A percentile compares a stretch with the other conserved stretches of the same genome.
phyloP scores from a whole-genome alignment of 2,329 filamentous ascomycete genomes.

The Gnomoniopsis smithogilvyi region DNA sequence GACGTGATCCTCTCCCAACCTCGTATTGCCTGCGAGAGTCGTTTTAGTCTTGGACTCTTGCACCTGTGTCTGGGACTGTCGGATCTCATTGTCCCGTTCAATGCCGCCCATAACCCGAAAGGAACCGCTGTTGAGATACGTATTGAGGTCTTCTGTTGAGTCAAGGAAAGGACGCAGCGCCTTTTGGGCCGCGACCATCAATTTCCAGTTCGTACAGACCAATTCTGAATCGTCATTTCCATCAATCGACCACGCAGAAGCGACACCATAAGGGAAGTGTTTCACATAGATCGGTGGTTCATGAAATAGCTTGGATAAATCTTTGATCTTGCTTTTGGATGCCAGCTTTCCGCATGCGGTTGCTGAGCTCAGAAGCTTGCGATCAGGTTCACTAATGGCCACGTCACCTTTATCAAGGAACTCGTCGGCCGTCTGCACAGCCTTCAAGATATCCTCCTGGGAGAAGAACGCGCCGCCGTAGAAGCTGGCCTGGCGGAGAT shows the following conservation, averaged over 20 bases:
- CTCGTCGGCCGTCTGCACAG: slow-evolving; percentile 61
- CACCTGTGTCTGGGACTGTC: slow-evolving; percentile 9
- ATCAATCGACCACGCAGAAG: slow-evolving; percentile 65
- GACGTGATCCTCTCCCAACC: slow-evolving; percentile 34
- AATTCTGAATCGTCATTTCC: slow-evolving; percentile 47
- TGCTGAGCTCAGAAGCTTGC: slow-evolving; percentile 56
- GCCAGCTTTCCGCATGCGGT: slow-evolving; percentile 63
- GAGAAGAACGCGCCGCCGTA: slow-evolving; percentile 79
- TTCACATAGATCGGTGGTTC: slow-evolving; percentile 74
- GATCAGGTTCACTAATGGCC: slow-evolving; percentile 58
- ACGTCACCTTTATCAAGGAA: slow-evolving; percentile 65
- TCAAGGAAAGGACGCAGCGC: slow-evolving; percentile 44
- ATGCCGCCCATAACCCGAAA: slow-evolving; percentile 36
- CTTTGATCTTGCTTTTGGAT: slow-evolving; percentile 59
- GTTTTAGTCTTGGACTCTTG: slow-evolving; percentile 8
- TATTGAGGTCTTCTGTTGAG: slow-evolving; percentile 41
- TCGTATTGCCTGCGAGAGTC: slow-evolving; percentile 40
- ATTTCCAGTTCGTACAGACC: slow-evolving; percentile 45
- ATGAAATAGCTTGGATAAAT: slow-evolving; percentile 64
- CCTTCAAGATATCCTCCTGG: slow-evolving; percentile 56
- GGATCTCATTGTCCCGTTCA: slow-evolving; percentile 33
- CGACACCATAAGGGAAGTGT: slow-evolving; percentile 60
- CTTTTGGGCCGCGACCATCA: slow-evolving; percentile 52
- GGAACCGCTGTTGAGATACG: slow-evolving; percentile 44
- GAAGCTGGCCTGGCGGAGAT: slow-evolving; percentile 80